Evolutionary conservation across 306 rosid species (phyloP).

Genomic region (Morella rubra): DNA sequence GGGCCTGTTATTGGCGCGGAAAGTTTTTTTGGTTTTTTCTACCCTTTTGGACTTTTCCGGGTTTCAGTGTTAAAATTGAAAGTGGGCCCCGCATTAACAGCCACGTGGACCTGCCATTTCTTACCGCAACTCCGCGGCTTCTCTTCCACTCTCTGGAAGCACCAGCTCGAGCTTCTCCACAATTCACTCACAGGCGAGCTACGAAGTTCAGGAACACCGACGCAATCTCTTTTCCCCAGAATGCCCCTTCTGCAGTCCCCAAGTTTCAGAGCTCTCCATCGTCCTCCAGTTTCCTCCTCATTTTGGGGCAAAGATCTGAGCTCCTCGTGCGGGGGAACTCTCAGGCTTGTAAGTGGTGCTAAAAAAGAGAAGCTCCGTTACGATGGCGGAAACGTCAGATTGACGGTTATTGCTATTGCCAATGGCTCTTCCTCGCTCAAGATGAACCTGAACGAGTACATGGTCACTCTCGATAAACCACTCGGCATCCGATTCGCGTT

Average conservation of each 20-base stretch:
- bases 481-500: slow-evolving; percentile 88
- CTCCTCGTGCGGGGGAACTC: slow-evolving; percentile 5
- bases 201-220: not conserved
- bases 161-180: not conserved
- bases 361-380: slow-evolving; percentile 25
- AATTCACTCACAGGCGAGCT: not conserved
- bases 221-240: not conserved
- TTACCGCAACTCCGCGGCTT: slow-evolving; percentile 27
- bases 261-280: slow-evolving; percentile 29
- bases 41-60: too few relatives aligned
- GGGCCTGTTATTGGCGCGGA: too few relatives aligned
- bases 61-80: too few relatives aligned
- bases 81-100: slow-evolving; percentile 27
- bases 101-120: slow-evolving; percentile 37
- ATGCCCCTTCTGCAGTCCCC: slow-evolving; percentile 60
- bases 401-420: slow-evolving; percentile 48
- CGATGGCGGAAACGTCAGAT: slow-evolving; percentile 33
- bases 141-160: slow-evolving; percentile 4
- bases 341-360: not conserved
- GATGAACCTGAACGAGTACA: slow-evolving; percentile 85
- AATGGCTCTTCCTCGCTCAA: slow-evolving; percentile 33
- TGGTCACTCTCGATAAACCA: slow-evolving; percentile 84
- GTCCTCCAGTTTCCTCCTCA: slow-evolving; percentile 22
- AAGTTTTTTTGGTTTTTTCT: too few relatives aligned
- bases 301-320: slow-evolving; percentile 42